Conservation (phyloP, 192 early-diverging fungal species). For the Spinellus fusiger region DNA sequence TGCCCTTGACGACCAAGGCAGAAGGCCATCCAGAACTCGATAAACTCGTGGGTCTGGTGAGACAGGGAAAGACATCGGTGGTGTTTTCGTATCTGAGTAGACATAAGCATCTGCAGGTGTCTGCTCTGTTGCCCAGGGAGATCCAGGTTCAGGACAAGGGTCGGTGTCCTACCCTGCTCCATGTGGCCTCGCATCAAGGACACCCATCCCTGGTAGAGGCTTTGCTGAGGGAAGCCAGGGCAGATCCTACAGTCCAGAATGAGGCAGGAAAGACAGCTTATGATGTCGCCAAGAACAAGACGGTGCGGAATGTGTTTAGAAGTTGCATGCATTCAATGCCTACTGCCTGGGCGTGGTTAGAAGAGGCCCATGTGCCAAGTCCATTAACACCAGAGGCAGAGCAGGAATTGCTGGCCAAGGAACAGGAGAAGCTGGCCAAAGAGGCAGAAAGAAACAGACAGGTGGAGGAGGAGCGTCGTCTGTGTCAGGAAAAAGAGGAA, state of each 20-base stretch:
- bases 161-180: conserved; percentile 59
- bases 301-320: conserved; percentile 67
- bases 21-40: conserved; percentile 31
- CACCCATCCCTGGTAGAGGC: conserved; percentile 51
- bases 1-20: neutral
- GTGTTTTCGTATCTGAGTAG: conserved; percentile 51
- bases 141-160: conserved; percentile 36
- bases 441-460: conserved; percentile 54
- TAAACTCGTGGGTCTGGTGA: conserved; percentile 52
- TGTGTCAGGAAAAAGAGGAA: conserved; percentile 29
- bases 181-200: conserved; percentile 63
- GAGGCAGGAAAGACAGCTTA: conserved; percentile 50
- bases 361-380: conserved; percentile 59
- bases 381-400: conserved; percentile 70
- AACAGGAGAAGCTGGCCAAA: conserved; percentile 58
- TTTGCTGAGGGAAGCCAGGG: conserved; percentile 62
- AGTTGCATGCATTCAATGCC: conserved; percentile 56
- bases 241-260: conserved; percentile 62
- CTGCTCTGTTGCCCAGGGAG: conserved; percentile 17
- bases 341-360: conserved; percentile 61
- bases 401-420: conserved; percentile 49
- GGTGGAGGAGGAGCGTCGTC: conserved; percentile 36
- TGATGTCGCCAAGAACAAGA: conserved; percentile 64
- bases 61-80: conserved; percentile 56
- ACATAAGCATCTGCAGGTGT: conserved; percentile 36